phyloP scores from a whole-genome alignment of 2,329 filamentous ascomycete species.

The Geosmithia putterillii region DNA sequence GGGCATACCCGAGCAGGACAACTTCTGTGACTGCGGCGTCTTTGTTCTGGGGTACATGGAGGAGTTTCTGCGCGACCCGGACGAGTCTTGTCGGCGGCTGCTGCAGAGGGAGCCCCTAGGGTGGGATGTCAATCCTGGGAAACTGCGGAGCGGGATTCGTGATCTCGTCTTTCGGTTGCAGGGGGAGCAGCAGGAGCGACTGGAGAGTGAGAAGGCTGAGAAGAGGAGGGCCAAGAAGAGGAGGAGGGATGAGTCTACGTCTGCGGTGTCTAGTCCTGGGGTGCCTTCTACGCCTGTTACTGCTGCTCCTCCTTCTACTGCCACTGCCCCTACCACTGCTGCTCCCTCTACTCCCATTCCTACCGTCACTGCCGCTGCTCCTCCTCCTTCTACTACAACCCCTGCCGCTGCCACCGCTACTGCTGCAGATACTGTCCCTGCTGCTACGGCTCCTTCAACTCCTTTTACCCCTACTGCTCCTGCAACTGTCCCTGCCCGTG shows the following conservation, averaged over 20 bases:
- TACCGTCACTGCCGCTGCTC: background rate
- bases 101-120: slow-evolving; percentile 41
- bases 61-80: slow-evolving; percentile 66
- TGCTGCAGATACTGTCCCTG: too few species aligned
- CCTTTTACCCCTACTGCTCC: too few species aligned
- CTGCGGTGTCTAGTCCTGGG: background rate
- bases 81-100: slow-evolving; percentile 54
- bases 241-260: background rate
- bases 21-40: slow-evolving; percentile 81
- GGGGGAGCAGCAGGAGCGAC: slow-evolving; percentile 35
- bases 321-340: too few species aligned
- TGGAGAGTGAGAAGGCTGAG: slow-evolving; percentile 23
- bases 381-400: too few species aligned
- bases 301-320: background rate
- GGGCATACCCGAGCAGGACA: slow-evolving; percentile 66
- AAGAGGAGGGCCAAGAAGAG: slow-evolving; percentile 7
- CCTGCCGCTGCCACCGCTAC: too few species aligned
- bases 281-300: too few species aligned
- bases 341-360: too few species aligned
- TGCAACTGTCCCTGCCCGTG: background rate
- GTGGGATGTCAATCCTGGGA: slow-evolving; percentile 42
- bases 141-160: slow-evolving; percentile 55
- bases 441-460: background rate
- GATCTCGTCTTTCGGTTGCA: slow-evolving; percentile 53
- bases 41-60: slow-evolving; percentile 78